Evolutionary conservation across 805 yeast genomes (phyloP), one percentile per base, ranked within the genome.

Genomic region (Vanderwaltozyma tropicalis): DNA sequence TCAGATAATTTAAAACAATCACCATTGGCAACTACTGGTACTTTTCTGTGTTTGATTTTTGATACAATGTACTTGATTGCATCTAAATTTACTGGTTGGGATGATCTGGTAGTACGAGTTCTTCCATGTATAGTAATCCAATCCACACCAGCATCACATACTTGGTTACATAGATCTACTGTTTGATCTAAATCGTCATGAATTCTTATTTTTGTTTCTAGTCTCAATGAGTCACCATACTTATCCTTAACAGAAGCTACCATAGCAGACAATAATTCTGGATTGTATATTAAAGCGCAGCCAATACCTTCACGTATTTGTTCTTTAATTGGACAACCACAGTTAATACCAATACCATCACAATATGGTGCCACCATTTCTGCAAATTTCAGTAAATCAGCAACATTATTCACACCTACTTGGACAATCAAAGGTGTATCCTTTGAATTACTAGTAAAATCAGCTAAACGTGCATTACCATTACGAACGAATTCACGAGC

Each of bases 11-110:
- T 54, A 51, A 81, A 81, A 52, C 95, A 88, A 59, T 92, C 97
- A n/a, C 98, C 98, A 53, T 92, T 92, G 2, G 97, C 96, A n/a
- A 92, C 80, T 1, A 92, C 87, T 0, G 96, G 97, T 0, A 80
- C 76, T 4, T 72, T 74, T n/a, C 66, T 60, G 17, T 48, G 44
- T 21, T 39, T 40, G 5, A 59, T 41, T 4, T 51, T 48, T 16
- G 71, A 70, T 41, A 76, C 74, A 13, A 92, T 69, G 9, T 62
- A 58, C 49, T 71, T 75, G 29, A 92, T 88, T 13, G 94, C 95
- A 19, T 82, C 92, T 31, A 80, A 70, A 57, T 88, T 74, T 3
- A 81, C 94, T 1, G 96, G 92, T 24, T 72, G 72, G 0, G 94
- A 78, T 3, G 94, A 82, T 44, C 98, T 67, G 3, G 95, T 92